Conservation (phyloP, 108 stramenopile species). For the Phaeodactylum tricornutum region DNA sequence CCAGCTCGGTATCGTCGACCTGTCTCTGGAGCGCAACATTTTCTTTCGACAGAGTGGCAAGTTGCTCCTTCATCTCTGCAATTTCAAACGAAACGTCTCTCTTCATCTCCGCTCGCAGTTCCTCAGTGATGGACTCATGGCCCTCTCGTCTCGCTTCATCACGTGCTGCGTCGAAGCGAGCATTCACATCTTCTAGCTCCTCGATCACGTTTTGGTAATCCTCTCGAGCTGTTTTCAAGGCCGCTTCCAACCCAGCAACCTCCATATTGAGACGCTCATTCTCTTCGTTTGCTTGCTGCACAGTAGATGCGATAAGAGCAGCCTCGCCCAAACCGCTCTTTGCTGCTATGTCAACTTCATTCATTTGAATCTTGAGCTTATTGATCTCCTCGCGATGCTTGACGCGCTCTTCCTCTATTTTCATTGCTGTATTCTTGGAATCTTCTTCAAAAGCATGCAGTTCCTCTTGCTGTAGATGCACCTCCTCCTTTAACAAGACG, state of each 20-base stretch:
- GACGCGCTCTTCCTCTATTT: constrained; percentile 36
- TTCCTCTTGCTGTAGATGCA: constrained; percentile 31
- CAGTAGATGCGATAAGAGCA: constrained; percentile 37
- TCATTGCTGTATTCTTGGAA: constrained; percentile 18
- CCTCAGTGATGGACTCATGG: constrained; percentile 12
- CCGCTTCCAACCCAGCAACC: constrained; percentile 44
- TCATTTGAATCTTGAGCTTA: constrained; percentile 33
- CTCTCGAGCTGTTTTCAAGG: constrained; percentile 59
- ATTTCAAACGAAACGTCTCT: constrained; percentile 35
- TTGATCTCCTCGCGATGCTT: constrained; percentile 54
- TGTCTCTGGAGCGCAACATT: constrained; percentile 46
- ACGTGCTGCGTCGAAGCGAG: constrained; percentile 62
- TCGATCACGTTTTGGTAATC: constrained; percentile 49
- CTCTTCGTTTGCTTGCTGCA: constrained; percentile 36
- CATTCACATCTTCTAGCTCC: constrained; percentile 66
- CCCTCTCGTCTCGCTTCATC: constrained; percentile 37
- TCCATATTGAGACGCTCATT: constrained; percentile 40
- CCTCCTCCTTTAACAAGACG: constrained; percentile 42
- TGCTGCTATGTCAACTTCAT: constrained; percentile 29
- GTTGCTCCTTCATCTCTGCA: constrained; percentile 22
- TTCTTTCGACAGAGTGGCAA: constrained; percentile 33
- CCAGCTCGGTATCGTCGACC: constrained; percentile 51
- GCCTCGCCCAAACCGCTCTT: constrained; percentile 30
- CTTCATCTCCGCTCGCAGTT: constrained; percentile 29
- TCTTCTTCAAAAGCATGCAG: constrained; percentile 67